Conservation (phyloP, 768 basidiomycete genomes). For the Suillus placidus region DNA sequence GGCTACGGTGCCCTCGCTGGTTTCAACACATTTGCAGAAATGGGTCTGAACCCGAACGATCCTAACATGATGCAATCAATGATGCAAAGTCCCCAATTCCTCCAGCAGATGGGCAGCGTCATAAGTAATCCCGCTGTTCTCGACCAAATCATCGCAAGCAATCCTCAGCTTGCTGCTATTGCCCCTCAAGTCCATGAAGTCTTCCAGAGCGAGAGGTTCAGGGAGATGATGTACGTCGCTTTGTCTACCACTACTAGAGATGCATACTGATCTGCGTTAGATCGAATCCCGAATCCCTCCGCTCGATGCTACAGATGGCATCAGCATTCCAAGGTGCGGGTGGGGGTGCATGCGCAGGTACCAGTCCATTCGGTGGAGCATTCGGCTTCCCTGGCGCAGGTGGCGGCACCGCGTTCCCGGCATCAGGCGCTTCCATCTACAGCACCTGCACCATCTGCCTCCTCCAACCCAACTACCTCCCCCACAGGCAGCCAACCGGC, state of each 20-base stretch:
- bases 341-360: conserved; percentile 19
- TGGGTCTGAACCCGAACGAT: conserved; percentile 91
- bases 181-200: conserved; percentile 79
- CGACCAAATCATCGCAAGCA: conserved; percentile 81
- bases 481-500: conserved; percentile 13
- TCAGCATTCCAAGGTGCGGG: conserved; percentile 50
- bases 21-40: conserved; percentile 88
- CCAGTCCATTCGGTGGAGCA: conserved; percentile 18
- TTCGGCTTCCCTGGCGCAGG: conserved; percentile 20
- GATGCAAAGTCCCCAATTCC: conserved; percentile 83
- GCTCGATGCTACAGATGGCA: conserved; percentile 78
- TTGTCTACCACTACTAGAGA: neutral
- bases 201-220: conserved; percentile 75
- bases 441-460: conserved; percentile 28
- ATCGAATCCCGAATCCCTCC: conserved; percentile 77
- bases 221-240: conserved; percentile 69
- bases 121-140: conserved; percentile 89
- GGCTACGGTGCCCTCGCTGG: conserved; percentile 83
- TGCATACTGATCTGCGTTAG: conserved; percentile 33
- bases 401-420: conserved; percentile 51
- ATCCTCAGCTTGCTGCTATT: conserved; percentile 77
- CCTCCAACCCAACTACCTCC: conserved; percentile 26
- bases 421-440: conserved; percentile 59
- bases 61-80: conserved; percentile 91
- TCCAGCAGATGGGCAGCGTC: conserved; percentile 84